Evolutionary conservation across 2,329 filamentous ascomycete genomes (phyloP).

Genomic region (Lasiodiplodia sp.): DNA sequence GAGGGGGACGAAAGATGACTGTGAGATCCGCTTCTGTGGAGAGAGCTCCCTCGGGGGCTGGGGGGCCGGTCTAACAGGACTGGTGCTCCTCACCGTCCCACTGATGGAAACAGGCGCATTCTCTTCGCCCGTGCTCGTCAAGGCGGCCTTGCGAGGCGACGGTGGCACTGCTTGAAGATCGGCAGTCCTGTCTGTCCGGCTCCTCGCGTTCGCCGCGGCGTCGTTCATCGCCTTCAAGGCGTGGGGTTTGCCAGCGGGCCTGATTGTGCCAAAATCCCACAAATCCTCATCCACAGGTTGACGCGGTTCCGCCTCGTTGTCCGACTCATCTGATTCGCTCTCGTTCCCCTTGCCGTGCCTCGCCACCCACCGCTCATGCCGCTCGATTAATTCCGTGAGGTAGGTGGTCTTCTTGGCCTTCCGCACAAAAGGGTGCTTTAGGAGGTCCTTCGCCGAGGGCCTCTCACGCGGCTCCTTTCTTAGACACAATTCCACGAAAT

Average conservation of each 20-base stretch:
- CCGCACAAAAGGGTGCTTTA: constrained; percentile 89
- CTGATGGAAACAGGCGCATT: constrained; percentile 38
- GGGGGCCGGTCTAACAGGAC: constrained; percentile 37
- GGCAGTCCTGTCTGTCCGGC: constrained; percentile 39
- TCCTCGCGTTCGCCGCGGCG: constrained; percentile 77
- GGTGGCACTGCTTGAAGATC: constrained; percentile 8
- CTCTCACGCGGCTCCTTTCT: constrained; percentile 88
- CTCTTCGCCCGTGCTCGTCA: constrained; percentile 42
- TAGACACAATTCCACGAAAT: constrained; percentile 70
- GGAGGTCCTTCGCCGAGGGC: constrained; percentile 82
- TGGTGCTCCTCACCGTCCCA: constrained; percentile 39
- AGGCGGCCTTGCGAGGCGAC: constrained; percentile 42
- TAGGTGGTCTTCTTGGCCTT: constrained; percentile 96
- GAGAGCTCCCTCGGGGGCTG: constrained; percentile 44
- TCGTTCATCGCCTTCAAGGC: constrained; percentile 79
- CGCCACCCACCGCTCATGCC: constrained; percentile 85
- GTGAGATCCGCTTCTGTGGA: constrained; percentile 48
- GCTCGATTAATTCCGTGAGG: constrained; percentile 92
- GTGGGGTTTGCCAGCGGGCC: constrained; percentile 68
- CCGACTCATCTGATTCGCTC: constrained; percentile 52
- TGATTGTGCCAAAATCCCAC: constrained; percentile 98
- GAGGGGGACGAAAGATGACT: constrained; percentile 41
- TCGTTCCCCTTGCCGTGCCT: constrained; percentile 71
- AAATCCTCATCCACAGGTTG: constrained; percentile 79
- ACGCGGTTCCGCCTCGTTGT: constrained; percentile 43